phyloP scores from a whole-genome alignment of 331 rosid genomes.

The Saraca asoca region DNA sequence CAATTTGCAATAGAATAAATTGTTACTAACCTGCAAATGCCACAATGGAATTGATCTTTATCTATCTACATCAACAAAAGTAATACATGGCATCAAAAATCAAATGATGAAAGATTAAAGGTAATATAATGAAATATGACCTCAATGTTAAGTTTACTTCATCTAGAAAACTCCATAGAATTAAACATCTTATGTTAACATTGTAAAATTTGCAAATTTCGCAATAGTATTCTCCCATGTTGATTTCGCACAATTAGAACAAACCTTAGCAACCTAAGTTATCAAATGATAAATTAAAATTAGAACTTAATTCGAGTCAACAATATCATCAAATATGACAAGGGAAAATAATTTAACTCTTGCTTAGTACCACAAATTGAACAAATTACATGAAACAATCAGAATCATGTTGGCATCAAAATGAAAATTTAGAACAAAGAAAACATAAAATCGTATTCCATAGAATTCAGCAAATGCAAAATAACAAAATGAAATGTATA shows the following conservation, averaged over 20 bases:
- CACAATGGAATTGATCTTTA: no score
- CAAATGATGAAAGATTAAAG: neutral
- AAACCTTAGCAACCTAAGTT: constrained; percentile 62
- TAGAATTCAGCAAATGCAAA: neutral
- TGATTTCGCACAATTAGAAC: constrained; percentile 70
- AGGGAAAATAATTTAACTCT: constrained; percentile 14
- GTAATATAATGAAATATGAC: constrained; percentile 6
- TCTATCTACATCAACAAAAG: no score
- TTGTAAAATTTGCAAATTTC: constrained; percentile 75
- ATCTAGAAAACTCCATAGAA: neutral
- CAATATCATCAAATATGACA: neutral
- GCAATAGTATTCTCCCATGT: constrained; percentile 77
- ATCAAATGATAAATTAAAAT: neutral
- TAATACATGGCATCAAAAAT: constrained; percentile 7
- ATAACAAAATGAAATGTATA: neutral
- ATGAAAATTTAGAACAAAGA: neutral
- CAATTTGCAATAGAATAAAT: no score
- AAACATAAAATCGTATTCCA: no score
- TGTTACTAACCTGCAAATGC: no score
- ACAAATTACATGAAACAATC: constrained; percentile 58
- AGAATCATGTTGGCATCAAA: constrained; percentile 17
- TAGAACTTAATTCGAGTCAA: neutral
- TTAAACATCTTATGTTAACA: constrained; percentile 46
- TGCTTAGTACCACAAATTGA: constrained; percentile 66
- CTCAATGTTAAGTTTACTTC: constrained; percentile 4